Evolutionary conservation across 140 eudicot species (phyloP), one percentile per base, ranked within the genome.

Genomic region (Flaveria floridana): DNA sequence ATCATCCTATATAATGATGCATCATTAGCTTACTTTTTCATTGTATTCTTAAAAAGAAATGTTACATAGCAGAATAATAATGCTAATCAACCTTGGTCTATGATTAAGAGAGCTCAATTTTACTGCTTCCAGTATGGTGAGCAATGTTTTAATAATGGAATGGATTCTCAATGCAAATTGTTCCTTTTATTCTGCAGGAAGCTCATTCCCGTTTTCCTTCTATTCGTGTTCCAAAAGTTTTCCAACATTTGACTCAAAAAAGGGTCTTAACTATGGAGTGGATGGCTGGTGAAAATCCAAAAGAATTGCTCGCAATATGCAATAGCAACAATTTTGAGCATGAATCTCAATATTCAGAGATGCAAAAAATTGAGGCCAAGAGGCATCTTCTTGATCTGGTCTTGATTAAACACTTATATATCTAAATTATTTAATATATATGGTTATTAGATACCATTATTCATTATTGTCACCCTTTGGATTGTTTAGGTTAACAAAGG

Each of bases 211-310:
- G 80, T 8, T 90, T 80, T 56, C 72, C 96, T 26, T 94, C 75
- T 71, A 94, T 94, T 37, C 75, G 82, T 71, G 89, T 86, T 39
- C 99, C 99, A 65, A 88, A 88, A 83, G 87, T 88, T 48, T 83
- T 70, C 70, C 88, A 6, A 11, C 83, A 84, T 55, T 77, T 94
- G 77, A 88, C 84, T 64, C 79, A 80, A 75, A 94, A 84, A 81
- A 82, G 94, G 73, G 89, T 94, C 58, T 70, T 94, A 73, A 94
- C 99, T 48, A 94, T 94, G 97, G 96, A 94, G 76, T 94, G 99
- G 99, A 83, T 94, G 88, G 79, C 74, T 70, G 99, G 99, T 78
- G 99, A 94, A 44, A 91, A 85, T 85, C 99, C 99, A 77, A 89
- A 64, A 77, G 96, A 90, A 59, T 82, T 94, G 30, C 50, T 94